Conservation (phyloP, 768 basidiomycete genomes). For the Cystofilobasidium capitatum region DNA sequence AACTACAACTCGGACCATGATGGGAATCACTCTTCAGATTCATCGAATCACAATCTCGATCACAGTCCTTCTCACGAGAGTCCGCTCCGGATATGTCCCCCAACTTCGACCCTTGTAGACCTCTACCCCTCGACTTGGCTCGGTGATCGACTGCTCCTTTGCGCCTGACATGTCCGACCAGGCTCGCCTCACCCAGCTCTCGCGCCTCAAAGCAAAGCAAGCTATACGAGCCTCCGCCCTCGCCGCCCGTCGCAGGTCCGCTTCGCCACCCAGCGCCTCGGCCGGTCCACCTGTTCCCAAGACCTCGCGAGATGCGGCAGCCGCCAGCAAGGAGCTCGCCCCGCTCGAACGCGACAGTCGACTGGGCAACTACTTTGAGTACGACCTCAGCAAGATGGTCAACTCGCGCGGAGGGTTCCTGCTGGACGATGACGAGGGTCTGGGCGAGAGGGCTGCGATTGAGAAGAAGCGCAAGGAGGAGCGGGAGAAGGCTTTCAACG, state of each 20-base stretch:
- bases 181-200: conserved; percentile 33
- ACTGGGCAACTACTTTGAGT: conserved; percentile 83
- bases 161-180: conserved; percentile 2
- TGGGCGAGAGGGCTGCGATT: conserved; percentile 48
- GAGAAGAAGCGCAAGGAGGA: conserved; percentile 67
- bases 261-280: conserved; percentile 6
- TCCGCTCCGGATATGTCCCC: not conserved
- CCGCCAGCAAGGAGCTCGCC: conserved; percentile 6
- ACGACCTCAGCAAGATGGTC: conserved; percentile 91
- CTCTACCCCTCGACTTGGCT: not conserved
- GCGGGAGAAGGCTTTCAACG: conserved; percentile 48
- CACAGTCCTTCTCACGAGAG: too few species aligned
- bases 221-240: conserved; percentile 25
- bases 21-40: too few species aligned
- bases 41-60: too few species aligned
- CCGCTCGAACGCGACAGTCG: conserved; percentile 36
- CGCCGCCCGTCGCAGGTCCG: conserved; percentile 23
- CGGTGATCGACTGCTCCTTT: not conserved
- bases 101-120: not conserved
- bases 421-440: conserved; percentile 65
- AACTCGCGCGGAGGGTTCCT: conserved; percentile 95
- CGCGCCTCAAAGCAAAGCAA: conserved; percentile 36
- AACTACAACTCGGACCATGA: too few species aligned
- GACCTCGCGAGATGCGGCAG: conserved; percentile 23
- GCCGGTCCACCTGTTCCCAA: conserved; percentile 18